These are phyloP conservation scores for Mucor circinelloides DNA, from an alignment of 371 early-diverging fungal genomes.

Conservation along the genomic window DNA sequence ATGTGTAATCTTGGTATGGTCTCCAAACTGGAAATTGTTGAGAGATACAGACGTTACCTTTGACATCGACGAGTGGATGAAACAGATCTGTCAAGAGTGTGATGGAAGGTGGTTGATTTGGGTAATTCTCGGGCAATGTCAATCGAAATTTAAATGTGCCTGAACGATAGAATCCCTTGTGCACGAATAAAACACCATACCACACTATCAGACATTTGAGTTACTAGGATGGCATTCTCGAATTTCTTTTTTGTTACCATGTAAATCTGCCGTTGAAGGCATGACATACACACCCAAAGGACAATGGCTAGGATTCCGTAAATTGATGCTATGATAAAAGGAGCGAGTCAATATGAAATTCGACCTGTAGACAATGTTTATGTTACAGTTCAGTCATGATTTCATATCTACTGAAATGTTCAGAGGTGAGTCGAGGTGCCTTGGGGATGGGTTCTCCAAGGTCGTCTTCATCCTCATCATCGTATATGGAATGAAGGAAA, in stretches of 20 bases:
- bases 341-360: neutral
- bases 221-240: no score
- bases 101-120: constrained; percentile 85
- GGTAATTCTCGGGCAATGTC: constrained; percentile 85
- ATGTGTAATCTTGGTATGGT: constrained; percentile 79
- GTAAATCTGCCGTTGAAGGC: constrained; percentile 68
- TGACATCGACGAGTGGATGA: constrained; percentile 92
- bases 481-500: constrained; percentile 7
- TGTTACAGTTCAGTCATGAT: constrained; percentile 64
- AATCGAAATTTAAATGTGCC: constrained; percentile 94
- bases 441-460: constrained; percentile 17
- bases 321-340: constrained; percentile 57
- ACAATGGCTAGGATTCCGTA: constrained; percentile 74
- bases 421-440: constrained; percentile 25
- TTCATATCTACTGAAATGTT: constrained; percentile 48
- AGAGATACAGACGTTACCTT: constrained; percentile 66
- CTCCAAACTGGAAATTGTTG: constrained; percentile 85
- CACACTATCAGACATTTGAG: constrained; percentile 53
- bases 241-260: constrained; percentile 43
- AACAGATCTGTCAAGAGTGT: constrained; percentile 88
- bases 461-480: constrained; percentile 22
- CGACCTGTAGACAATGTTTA: neutral
- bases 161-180: constrained; percentile 88
- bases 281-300: constrained; percentile 83
- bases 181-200: constrained; percentile 85